Conservation (phyloP, 164 flowering plant genomes). For the Tetrastigma voinierianum region DNA sequence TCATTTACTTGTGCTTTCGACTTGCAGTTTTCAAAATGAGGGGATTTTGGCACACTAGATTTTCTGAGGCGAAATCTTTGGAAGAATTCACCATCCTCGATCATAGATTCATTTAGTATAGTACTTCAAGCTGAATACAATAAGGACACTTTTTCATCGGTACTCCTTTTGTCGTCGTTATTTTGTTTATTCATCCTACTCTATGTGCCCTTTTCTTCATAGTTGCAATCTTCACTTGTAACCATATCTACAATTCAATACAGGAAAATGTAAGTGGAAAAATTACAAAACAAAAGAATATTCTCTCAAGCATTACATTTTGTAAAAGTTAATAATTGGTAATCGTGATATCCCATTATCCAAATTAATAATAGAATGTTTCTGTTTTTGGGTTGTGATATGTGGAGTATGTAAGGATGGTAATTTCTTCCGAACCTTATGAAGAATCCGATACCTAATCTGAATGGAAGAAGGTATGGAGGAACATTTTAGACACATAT, state of each 20-base stretch:
- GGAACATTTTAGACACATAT: too few relatives aligned
- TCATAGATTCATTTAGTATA: slow-evolving; percentile 29
- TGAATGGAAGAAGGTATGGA: too few relatives aligned
- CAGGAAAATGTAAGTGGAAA: not conserved
- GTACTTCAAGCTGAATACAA: slow-evolving; percentile 70
- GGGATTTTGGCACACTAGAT: slow-evolving; percentile 61
- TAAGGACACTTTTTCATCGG: slow-evolving; percentile 39
- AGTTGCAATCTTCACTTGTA: slow-evolving; percentile 18
- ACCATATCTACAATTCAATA: slow-evolving; percentile 30
- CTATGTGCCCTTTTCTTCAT: slow-evolving; percentile 17
- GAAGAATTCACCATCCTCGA: slow-evolving; percentile 20
- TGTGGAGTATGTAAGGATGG: too few relatives aligned
- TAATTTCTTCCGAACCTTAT: too few relatives aligned
- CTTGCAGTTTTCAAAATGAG: slow-evolving; percentile 84
- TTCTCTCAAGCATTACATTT: not conserved
- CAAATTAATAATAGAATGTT: too few relatives aligned
- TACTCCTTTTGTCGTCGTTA: slow-evolving; percentile 14
- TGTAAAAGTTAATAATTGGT: too few relatives aligned
- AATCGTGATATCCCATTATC: too few relatives aligned
- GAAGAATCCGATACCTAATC: too few relatives aligned
- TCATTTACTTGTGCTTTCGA: slow-evolving; percentile 28
- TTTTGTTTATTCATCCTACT: slow-evolving; percentile 12
- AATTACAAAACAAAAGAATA: not conserved
- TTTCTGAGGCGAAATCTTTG: too few relatives aligned
- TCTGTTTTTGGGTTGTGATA: too few relatives aligned